phyloP scores from a whole-genome alignment of 257 asterid genomes.

The Solanum ossicruentum region DNA sequence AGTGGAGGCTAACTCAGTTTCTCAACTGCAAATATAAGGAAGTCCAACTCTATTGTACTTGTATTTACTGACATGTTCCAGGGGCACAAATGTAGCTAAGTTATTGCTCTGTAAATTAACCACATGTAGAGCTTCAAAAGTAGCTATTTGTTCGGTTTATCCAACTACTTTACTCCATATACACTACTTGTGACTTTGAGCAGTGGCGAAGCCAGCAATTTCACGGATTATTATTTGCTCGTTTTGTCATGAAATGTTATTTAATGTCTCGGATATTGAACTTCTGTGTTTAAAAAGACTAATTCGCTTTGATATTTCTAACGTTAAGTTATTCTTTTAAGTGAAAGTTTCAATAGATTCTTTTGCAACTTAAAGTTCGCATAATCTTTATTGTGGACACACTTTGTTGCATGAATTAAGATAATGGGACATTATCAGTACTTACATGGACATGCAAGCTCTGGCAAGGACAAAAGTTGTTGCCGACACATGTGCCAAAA shows the following conservation, averaged over 20 bases:
- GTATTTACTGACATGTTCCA: not conserved
- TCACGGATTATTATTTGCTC: not conserved
- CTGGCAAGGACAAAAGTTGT: not conserved
- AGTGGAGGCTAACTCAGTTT: conserved; percentile 57
- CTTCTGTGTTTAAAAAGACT: too few species aligned
- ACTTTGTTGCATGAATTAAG: too few species aligned
- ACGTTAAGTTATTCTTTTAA: not conserved
- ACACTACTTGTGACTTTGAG: not conserved
- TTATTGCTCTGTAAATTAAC: not conserved
- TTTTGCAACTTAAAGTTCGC: not conserved
- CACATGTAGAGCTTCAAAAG: not conserved
- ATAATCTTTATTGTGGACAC: not conserved
- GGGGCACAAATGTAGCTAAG: not conserved
- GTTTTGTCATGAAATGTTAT: not conserved
- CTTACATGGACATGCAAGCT: not conserved
- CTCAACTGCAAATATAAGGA: not conserved
- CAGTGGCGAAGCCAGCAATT: not conserved
- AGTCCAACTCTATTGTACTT: not conserved
- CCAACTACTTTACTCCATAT: not conserved
- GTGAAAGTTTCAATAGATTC: not conserved
- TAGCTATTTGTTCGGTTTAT: not conserved
- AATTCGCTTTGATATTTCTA: too few species aligned
- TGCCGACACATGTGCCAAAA: not conserved
- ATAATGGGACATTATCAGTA: not conserved
- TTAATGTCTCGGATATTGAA: too few species aligned